Conservation (phyloP, 495 filamentous ascomycete genomes). For the Penicillium robsamsonii region DNA sequence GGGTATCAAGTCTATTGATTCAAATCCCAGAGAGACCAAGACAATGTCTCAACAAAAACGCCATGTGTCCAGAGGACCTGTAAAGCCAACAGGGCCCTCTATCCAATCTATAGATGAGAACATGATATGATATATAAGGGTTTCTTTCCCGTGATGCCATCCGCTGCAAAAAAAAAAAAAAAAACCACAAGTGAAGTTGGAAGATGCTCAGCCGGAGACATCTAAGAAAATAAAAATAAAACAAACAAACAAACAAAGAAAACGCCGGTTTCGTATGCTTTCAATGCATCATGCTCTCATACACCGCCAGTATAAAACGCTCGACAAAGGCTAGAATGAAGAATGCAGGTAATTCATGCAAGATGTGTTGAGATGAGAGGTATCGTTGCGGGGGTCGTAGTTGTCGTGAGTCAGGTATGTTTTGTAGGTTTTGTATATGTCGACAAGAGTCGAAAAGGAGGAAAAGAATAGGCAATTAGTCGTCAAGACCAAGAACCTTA, state of each 20-base stretch:
- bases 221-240: constrained; percentile 3
- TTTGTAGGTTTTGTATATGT: neutral
- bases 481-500: constrained; percentile 35
- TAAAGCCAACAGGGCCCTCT: neutral
- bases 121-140: constrained; percentile 14
- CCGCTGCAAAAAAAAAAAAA: constrained; percentile 3
- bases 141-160: constrained; percentile 7
- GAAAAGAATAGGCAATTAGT: constrained; percentile 19
- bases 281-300: constrained; percentile 34
- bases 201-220: constrained; percentile 5
- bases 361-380: constrained; percentile 12
- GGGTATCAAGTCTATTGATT: constrained; percentile 37
- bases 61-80: constrained; percentile 3
- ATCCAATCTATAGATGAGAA: constrained; percentile 19
- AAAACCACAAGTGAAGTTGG: constrained; percentile 8
- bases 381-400: constrained; percentile 1
- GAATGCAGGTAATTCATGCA: constrained; percentile 20
- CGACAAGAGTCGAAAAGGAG: constrained; percentile 1
- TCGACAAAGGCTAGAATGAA: constrained; percentile 23
- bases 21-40: constrained; percentile 6
- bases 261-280: constrained; percentile 36
- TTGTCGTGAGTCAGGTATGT: constrained; percentile 6
- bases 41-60: constrained; percentile 10
- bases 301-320: constrained; percentile 35
- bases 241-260: no score